phyloP scores from a whole-genome alignment of 768 basidiomycete genomes.

The Lactarius deliciosus region DNA sequence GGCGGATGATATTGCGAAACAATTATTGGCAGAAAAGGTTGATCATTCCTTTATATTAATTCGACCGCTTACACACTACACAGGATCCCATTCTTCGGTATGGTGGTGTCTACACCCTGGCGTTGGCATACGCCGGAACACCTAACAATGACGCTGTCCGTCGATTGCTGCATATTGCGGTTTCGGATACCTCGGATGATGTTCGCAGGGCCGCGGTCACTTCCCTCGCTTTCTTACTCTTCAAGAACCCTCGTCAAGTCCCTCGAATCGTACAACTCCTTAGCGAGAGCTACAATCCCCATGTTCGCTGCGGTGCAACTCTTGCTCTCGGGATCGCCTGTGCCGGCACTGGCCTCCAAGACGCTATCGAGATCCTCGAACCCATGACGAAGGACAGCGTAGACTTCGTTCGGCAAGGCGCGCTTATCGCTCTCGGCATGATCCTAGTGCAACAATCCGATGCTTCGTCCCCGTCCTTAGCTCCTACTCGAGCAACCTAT shows the following conservation, averaged over 20 bases:
- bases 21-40: constrained; percentile 85
- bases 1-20: constrained; percentile 80
- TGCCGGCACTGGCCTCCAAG: constrained; percentile 95
- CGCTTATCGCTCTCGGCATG: constrained; percentile 94
- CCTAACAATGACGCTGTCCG: constrained; percentile 92
- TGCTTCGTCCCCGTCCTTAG: constrained; percentile 78
- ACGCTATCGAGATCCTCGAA: constrained; percentile 94
- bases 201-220: constrained; percentile 97
- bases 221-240: constrained; percentile 91
- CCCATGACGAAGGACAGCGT: constrained; percentile 98
- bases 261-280: constrained; percentile 95
- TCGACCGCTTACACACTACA: constrained; percentile 16
- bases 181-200: constrained; percentile 97
- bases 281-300: constrained; percentile 98
- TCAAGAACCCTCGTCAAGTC: constrained; percentile 95
- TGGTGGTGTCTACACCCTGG: constrained; percentile 95
- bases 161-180: constrained; percentile 90
- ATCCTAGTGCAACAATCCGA: constrained; percentile 96
- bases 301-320: constrained; percentile 95
- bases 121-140: constrained; percentile 95
- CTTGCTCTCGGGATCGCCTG: constrained; percentile 96
- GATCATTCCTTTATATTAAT: constrained; percentile 13
- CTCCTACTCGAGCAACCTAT: constrained; percentile 80
- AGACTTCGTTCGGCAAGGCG: constrained; percentile 98
- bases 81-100: constrained; percentile 97